phyloP scores from a whole-genome alignment of 2,329 filamentous ascomycete species.

The Cadophora gregata region DNA sequence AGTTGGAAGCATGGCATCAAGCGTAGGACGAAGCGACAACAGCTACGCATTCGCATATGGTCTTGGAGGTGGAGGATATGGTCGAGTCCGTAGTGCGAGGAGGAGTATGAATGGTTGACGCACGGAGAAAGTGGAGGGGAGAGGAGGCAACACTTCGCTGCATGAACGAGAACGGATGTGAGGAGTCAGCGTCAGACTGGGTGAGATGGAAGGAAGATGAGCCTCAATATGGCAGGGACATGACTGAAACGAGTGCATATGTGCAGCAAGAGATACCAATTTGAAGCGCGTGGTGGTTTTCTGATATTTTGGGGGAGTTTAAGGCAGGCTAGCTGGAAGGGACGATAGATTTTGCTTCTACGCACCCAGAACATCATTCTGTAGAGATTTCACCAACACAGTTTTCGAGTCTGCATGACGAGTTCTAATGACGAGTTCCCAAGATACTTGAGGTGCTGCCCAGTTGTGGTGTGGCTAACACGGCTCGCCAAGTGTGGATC shows the following conservation, averaged over 20 bases:
- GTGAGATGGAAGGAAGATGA: not conserved
- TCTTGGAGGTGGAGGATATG: conserved; percentile 3
- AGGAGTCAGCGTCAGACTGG: not conserved
- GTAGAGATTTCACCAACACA: not conserved
- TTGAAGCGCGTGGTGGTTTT: conserved; percentile 2
- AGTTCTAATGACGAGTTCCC: conserved; percentile 2
- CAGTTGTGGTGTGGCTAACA: conserved; percentile 8
- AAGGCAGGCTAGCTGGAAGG: not conserved
- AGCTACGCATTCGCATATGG: conserved; percentile 6
- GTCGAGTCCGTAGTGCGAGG: not conserved
- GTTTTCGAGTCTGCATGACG: not conserved
- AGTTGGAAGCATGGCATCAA: not conserved
- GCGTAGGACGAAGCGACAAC: not conserved
- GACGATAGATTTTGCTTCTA: too few relatives aligned
- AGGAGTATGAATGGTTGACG: conserved; percentile 8
- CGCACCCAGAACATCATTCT: not conserved
- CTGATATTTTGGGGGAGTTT: not conserved
- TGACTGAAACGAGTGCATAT: not conserved
- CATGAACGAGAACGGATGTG: not conserved
- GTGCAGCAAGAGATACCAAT: not conserved
- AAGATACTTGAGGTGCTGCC: not conserved
- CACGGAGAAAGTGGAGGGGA: not conserved
- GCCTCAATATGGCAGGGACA: not conserved
- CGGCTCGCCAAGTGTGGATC: conserved; percentile 12
- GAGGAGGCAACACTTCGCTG: not conserved